These are phyloP conservation scores for Raffaelea deltoideospora DNA, from an alignment of 2,329 filamentous ascomycete genomes.

Conservation along the genomic window DNA sequence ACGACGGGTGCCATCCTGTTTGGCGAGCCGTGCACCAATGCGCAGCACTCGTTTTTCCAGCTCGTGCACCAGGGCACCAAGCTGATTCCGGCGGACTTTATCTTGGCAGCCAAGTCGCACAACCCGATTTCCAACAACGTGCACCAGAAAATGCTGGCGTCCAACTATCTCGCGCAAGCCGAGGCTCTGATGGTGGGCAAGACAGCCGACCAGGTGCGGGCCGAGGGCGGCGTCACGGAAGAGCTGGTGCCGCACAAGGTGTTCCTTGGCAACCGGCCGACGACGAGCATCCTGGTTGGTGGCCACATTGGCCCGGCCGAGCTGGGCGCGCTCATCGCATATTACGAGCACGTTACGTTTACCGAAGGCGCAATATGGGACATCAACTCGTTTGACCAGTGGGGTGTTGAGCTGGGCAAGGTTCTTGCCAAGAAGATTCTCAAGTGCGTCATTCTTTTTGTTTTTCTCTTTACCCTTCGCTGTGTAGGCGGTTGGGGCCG, in stretches of 20 bases:
- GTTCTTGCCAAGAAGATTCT: slow-evolving; percentile 85
- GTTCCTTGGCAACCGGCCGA: slow-evolving; percentile 94
- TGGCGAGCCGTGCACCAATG: slow-evolving; percentile 96
- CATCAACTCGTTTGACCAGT: slow-evolving; percentile 99
- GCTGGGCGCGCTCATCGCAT: slow-evolving; percentile 87
- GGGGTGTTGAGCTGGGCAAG: slow-evolving; percentile 98
- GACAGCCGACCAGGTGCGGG: slow-evolving; percentile 63
- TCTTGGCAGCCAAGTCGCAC: slow-evolving; percentile 89
- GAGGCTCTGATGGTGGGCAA: slow-evolving; percentile 88
- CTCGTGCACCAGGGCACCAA: slow-evolving; percentile 98
- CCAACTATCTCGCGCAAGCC: slow-evolving; percentile 81
- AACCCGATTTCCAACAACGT: slow-evolving; percentile 86
- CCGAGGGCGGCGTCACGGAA: slow-evolving; percentile 52
- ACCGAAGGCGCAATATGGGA: slow-evolving; percentile 97
- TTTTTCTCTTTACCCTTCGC: slow-evolving; percentile 12
- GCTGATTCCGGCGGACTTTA: slow-evolving; percentile 96
- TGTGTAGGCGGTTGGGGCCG: no score
- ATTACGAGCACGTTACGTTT: slow-evolving; percentile 98
- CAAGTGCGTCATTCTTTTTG: slow-evolving; percentile 14
- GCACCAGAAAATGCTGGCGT: slow-evolving; percentile 92
- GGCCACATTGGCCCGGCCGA: slow-evolving; percentile 89
- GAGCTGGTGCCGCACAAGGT: slow-evolving; percentile 94
- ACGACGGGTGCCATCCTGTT: slow-evolving; percentile 93
- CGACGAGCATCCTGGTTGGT: slow-evolving; percentile 79
- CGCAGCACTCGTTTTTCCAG: slow-evolving; percentile 99